A percentile compares a stretch with the other conserved stretches of the same genome.
phyloP scores from a whole-genome alignment of 306 rosid species.

The Corylus avellana region DNA sequence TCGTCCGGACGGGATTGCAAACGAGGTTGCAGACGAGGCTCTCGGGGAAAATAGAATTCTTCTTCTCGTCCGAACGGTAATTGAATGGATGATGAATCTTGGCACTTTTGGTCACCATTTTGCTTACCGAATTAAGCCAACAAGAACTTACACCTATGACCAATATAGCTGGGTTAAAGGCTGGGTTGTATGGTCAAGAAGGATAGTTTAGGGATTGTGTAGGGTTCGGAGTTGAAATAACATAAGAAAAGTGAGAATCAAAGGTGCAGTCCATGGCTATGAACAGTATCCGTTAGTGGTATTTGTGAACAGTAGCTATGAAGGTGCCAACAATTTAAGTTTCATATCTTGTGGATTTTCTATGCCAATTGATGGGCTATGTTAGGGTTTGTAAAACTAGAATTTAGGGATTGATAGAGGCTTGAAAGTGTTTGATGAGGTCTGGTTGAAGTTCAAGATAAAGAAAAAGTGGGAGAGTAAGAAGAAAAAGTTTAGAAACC shows the following conservation, averaged over 20 bases:
- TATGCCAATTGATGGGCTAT: not conserved
- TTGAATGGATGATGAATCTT: no score
- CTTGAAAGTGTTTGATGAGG: not conserved
- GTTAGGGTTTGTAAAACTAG: not conserved
- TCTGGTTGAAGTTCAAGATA: not conserved
- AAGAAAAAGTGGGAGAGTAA: not conserved
- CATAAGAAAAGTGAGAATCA: not conserved
- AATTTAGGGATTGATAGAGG: not conserved
- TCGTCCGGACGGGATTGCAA: no score
- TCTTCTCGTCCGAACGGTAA: no score
- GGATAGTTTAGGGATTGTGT: not conserved
- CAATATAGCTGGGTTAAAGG: not conserved
- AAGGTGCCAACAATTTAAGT: not conserved
- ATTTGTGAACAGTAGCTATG: not conserved
- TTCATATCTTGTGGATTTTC: no score
- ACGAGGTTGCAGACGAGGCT: no score
- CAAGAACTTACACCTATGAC: no score
- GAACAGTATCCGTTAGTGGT: no score
- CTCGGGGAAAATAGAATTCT: no score
- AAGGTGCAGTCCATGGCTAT: not conserved
- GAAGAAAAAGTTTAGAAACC: not conserved
- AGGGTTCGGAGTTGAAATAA: not conserved
- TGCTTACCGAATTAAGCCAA: no score
- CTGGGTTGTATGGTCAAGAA: not conserved
- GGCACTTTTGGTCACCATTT: no score